Evolutionary conservation across 2,329 filamentous ascomycete species (phyloP), one percentile per base, ranked within the genome.

Genomic region (Coniochaeta sp.): DNA sequence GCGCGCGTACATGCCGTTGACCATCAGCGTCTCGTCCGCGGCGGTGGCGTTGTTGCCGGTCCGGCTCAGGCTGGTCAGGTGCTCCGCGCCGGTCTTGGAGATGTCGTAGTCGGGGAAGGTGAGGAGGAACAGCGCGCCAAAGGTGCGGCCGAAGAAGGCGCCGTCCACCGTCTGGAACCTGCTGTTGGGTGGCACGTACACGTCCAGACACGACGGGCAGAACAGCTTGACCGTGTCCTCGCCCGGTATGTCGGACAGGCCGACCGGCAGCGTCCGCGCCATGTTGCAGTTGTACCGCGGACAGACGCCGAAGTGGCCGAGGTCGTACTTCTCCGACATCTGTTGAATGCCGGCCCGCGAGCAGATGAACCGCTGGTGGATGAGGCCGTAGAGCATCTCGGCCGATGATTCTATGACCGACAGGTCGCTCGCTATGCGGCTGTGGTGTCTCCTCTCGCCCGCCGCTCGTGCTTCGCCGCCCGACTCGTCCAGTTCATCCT

Each of bases 311-410:
- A 99, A 99, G 77, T 99, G 93, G 63, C 93, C 90, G 56, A 96
- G 83, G 75, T 98, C 93, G 79, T 98, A 99, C 75, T 99, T 99
- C 75, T 99, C 95, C 64, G 93, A 91, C 95, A 99, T 99, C 73
- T 97, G 93, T 76, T 98, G 93, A 69, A 99, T 98, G 58, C 95
- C 95, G 2, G 91, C 91, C 61, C 95, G 85, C 26, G 93, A 97
- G 70, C 93, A 98, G 77, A 99, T 98, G 76, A 97, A 99, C 60
- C 95, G 89, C 75, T 98, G 95, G 77, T 99, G 95, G 74, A 99
- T 99, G 62, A 99, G 84, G 44, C 95, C 95, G 77, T 99, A 99
- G 26, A 99, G 87, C 79, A 98, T 88, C 79, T 99, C 95, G n/a
- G 95, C 93, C 0, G 92, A 96, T 65, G 90, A 96, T 77, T 99